Base-by-base conservation (phyloP, 2,329 filamentous ascomycete species). In the Aureobasidium musti region DNA sequence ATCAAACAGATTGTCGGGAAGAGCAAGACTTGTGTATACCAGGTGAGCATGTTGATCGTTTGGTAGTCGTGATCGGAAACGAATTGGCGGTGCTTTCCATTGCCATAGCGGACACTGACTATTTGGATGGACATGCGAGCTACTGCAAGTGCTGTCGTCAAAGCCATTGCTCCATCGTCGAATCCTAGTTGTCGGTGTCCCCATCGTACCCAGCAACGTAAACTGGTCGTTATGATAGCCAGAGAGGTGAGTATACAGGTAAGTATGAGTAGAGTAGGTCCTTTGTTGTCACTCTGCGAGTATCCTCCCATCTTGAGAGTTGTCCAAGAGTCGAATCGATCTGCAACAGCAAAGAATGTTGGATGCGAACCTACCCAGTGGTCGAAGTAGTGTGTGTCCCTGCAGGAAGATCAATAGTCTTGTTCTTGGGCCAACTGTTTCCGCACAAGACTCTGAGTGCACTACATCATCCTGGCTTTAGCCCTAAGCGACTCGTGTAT, bases 1-100 rank as follows among this genome's bases (percentile, higher is more conserved):
- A 81, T 72, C 1, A 81, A 65, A 45, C 76, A 78, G 39, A 80
- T 75, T 47, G 74, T 75, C 13, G 73, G 71, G 67, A 81, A 82
- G 2, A 81, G 74, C 23, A 79, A 71, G 17, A 81, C 72, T 70
- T 81, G 79, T 3, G 76, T 77, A 52, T 76, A 71, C 78, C 78
- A 81, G 11, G 60, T 63, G 10, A 65, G 53, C 72, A 77, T 78
- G 67, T 77, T 80, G 66, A 78, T 76, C 43, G 69, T 73, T 63
- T 75, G 61, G 57, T 80, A 79, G 30, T 79, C 67, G 3, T 73
- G 68, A 0, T 68, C 30, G 10, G 72, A 66, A 14, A 80, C 71
- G 50, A 74, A 79, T 70, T 73, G 73, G 54, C 76, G 72, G 61
- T 80, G 79, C 17, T 76, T 71, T 0, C 79, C 79, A 66, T 81